Base-by-base conservation (phyloP, 805 yeast genomes). In the Wickerhamomyces alni region DNA sequence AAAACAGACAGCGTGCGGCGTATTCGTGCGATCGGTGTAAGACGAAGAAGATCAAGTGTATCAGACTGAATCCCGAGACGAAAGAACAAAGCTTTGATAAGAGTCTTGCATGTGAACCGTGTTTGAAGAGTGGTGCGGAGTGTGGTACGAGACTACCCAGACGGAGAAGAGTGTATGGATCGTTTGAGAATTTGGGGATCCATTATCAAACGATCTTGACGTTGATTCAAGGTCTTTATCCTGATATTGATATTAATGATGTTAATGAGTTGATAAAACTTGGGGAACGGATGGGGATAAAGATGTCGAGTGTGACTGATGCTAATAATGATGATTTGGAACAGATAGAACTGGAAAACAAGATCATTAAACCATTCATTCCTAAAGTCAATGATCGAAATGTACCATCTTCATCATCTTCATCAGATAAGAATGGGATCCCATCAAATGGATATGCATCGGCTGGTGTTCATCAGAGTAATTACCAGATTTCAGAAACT, bases 11-110 rank as follows among this genome's bases (percentile, higher is more conserved):
- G 33, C 45, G 75, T 35, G 74, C 74, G 0, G 59, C 66, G 4
- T 69, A 61, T 50, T 59, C 67, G 8, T 71, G 76, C 42, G 75
- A 71, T 46, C 46, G 74, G 12, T 71, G 76, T 44, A 69, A 69
- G 48, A 37, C 57, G 12, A 54, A 69, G 30, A 70, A 70, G 55
- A 63, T 31, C 26, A 31, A 31, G 17, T 31, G 34, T 19, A 31
- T 31, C 26, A 18, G 34, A 19, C 3, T 31, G 11, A 12, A 31
- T 19, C 15, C 24, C 5, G 24, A 4, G 7, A 30, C 33, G n/a
- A 29, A 30, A 4, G 13, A 33, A 8, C 43, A 39, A 25, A 41
- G 38, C 17, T 66, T 55, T 41, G 70, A 65, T 42, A 59, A 61
- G 36, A 55, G 58, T 6, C 61, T 69, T 2, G 68, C 72, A 0